These are phyloP conservation scores for Nannizzia gypsea DNA, from an alignment of 2,329 filamentous ascomycete genomes.

Conservation along the genomic window DNA sequence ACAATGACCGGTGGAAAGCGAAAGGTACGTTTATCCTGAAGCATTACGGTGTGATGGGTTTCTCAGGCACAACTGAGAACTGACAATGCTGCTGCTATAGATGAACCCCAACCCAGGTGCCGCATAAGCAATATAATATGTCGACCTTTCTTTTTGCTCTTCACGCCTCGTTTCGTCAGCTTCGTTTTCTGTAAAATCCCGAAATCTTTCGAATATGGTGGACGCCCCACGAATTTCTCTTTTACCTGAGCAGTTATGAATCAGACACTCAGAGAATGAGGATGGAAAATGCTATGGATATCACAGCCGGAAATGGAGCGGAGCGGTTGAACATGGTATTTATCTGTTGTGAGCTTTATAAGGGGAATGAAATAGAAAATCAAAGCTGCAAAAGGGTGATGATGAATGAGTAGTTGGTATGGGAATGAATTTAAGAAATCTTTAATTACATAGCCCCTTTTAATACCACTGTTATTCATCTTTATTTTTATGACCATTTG, in stretches of 20 bases:
- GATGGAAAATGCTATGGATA: neutral
- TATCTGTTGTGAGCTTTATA: neutral
- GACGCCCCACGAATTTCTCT: neutral
- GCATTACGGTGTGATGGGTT: neutral
- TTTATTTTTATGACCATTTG: neutral
- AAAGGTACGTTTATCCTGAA: constrained; percentile 54
- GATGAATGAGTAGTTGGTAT: constrained; percentile 1
- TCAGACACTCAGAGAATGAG: neutral
- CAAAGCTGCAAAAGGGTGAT: neutral
- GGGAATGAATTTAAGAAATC: neutral
- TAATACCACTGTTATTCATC: neutral
- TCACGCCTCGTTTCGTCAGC: neutral
- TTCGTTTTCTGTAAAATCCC: neutral
- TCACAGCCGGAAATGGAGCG: neutral
- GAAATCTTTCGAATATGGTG: neutral
- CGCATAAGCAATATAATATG: neutral
- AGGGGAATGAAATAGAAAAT: constrained; percentile 1
- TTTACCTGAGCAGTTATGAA: neutral
- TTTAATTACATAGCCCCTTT: neutral
- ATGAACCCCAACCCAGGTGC: constrained; percentile 73
- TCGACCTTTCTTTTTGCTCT: neutral
- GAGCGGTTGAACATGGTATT: constrained; percentile 1
- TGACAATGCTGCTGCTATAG: constrained; percentile 30
- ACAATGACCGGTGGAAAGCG: constrained; percentile 96
- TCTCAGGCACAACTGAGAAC: neutral